Evolutionary conservation across 495 filamentous ascomycete genomes (phyloP).

Genomic region (Penicillium longicatenatum): DNA sequence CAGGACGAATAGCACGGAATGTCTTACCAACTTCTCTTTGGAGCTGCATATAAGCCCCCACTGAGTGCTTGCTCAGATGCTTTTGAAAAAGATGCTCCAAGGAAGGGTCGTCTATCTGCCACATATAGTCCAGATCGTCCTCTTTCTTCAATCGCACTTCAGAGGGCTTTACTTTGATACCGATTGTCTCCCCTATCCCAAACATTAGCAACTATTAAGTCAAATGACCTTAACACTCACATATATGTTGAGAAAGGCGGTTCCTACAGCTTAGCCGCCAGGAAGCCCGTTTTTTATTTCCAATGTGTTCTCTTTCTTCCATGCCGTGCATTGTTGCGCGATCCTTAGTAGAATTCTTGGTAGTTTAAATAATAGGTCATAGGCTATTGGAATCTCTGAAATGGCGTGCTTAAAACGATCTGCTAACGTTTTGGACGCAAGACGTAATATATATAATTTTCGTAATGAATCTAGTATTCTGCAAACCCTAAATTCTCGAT

Average conservation of each 20-base stretch:
- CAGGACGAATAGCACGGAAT: neutral
- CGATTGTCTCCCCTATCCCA: neutral
- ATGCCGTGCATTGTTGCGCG: too few species aligned
- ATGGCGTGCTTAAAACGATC: too few species aligned
- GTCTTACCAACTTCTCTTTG: neutral
- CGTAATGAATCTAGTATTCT: too few species aligned
- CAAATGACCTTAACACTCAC: neutral
- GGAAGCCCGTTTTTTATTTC: neutral
- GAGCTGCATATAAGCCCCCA: constrained; percentile 6
- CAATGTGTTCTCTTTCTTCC: neutral
- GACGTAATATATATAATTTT: too few species aligned
- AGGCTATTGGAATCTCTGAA: too few species aligned
- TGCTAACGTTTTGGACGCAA: too few species aligned
- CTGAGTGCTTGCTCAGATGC: constrained; percentile 12
- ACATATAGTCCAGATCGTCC: constrained; percentile 1
- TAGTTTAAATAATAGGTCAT: too few species aligned
- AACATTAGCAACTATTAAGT: neutral
- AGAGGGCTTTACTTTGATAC: constrained; percentile 2
- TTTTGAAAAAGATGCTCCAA: constrained; percentile 7
- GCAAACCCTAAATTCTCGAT: too few species aligned
- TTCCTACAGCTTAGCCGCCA: neutral
- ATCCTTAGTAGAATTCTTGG: too few species aligned
- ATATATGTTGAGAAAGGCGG: neutral
- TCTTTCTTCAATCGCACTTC: constrained; percentile 5
- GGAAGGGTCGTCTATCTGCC: constrained; percentile 7